Evolutionary conservation across 2,329 filamentous ascomycete species (phyloP), one percentile per base, ranked within the genome.

Genomic region (Penicillium hordei): DNA sequence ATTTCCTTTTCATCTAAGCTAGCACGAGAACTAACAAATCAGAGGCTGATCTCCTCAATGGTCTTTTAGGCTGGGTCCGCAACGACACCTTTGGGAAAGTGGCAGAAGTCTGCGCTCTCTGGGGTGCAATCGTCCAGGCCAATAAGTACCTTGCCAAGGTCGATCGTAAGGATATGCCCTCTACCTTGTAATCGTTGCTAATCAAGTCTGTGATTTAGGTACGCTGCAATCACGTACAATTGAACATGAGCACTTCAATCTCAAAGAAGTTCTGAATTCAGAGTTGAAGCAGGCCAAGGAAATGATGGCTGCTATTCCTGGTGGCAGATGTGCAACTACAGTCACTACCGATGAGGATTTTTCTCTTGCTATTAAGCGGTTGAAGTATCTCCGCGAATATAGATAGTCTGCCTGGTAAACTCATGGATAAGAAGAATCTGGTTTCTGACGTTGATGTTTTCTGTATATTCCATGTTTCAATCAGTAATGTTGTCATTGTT

Each of bases 41-140:
- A 57, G 55, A 53, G 4, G 21, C 43, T 6, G 36, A 53, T 6
- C 49, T 57, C 8, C 49, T 57, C 6, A 52, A 53, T 3, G 43
- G 55, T 19, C 36, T 57, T 15, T 13, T 57, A 21, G 55, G 49
- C 36, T 57, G 55, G 55, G 12, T 45, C n/a, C 55, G 55, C 29
- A 57, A 57, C n/a, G 55, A 57, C 2, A 45, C 55, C 17, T 57
- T 57, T 36, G 55, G 49, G 12, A 57, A 38, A 17, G n/a, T 53
- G 12, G 49, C 55, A 10, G 55, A 57, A 17, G 36, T 46, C 5
- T 57, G 49, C 29, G 49, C 49, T n/a, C 34, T 53, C 34, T 57
- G 55, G 55, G 55, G 42, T 36, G 49, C 49, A 48, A 40, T 57
- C 6, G 49, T 57, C 13, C 27, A 53, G 6, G 55, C 55, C 29